Percentiles rank a stretch among this genome's conserved stretches.
Evolutionary conservation across 306 rosid genomes (phyloP).

Genomic region (Comarum palustre): DNA sequence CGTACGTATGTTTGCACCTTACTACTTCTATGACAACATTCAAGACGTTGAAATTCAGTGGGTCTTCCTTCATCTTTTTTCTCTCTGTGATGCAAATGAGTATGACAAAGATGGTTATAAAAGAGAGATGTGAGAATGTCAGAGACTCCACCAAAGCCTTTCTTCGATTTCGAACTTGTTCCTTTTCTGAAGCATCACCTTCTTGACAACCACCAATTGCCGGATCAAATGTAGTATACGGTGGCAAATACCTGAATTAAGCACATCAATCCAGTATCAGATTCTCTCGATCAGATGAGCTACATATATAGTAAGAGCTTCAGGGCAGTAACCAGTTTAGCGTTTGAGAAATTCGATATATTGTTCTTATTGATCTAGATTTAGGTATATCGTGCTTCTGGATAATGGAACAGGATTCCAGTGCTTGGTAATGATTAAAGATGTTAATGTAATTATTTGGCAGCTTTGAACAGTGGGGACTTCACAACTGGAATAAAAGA

Average conservation of each 20-base stretch:
- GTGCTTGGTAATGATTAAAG: no score
- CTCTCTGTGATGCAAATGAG: slow-evolving; percentile 63
- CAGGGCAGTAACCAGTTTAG: background rate
- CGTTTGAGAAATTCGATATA: background rate
- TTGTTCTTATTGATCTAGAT: no score
- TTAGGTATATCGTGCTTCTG: no score
- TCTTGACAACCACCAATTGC: slow-evolving; percentile 16
- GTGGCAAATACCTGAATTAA: slow-evolving; percentile 59
- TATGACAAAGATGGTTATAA: slow-evolving; percentile 51
- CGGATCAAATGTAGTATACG: slow-evolving; percentile 47
- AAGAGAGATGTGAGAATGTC: slow-evolving; percentile 57
- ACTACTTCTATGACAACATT: slow-evolving; percentile 57
- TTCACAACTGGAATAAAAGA: no score
- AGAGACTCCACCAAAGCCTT: slow-evolving; percentile 29
- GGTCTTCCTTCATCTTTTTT: slow-evolving; percentile 55
- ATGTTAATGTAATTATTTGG: no score
- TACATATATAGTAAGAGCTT: background rate
- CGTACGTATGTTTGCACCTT: slow-evolving; percentile 30
- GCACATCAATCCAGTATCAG: background rate
- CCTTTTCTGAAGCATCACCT: slow-evolving; percentile 5
- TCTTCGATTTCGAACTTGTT: slow-evolving; percentile 6
- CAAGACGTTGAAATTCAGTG: slow-evolving; percentile 63
- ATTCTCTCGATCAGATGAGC: background rate
- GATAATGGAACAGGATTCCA: no score
- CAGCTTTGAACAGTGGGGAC: no score